Base-by-base conservation (phyloP, 371 early-diverging fungal species). In the Mortierella sp. region DNA sequence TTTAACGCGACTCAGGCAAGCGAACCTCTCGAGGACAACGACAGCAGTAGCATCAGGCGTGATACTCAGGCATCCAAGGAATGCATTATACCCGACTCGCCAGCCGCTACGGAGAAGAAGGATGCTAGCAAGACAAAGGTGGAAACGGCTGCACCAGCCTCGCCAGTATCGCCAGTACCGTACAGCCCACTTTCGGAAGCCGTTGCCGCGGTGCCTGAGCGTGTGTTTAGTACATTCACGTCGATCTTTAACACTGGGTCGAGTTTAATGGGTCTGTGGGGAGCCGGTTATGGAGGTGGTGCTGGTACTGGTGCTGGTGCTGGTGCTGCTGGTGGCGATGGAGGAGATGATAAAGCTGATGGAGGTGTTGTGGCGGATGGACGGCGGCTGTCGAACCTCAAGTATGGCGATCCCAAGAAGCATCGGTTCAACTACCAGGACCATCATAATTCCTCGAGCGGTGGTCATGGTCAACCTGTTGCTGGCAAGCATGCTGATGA, bases 171-270 rank as follows among this genome's bases (percentile, higher is more conserved):
- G 2, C 61, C 61, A 31, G 16, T 31, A 13, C 16, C 16, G 19
- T 51, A 55, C 5, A 26, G 11, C 8, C 40, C 46, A 46, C 24
- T 43, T 1, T 26, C 31, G 21, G 77, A 21, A 19, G 50, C 53
- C 24, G 31, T 53, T 13, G 44, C 69, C 24, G 48, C 74, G 16
- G 53, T 76, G 4, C 69, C 81, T 14, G 75, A 69, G 37, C 24
- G 78, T 19, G 70, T 80, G 4, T 37, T 75, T 21, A 55, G 75
- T 4, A 71, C 86, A 3, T 73, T 81, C 40, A 74, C 77, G 26
- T 85, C 86, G 24, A 9, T 85, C 31, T 74, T 81, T 51, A 79
- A 79, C 54, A 74, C 81, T 6, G 86, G 86, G 43, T 76, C 86
- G 0, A 85, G 82, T 69, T 24, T 85, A 26, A 78, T 85, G 59